Base-by-base conservation (phyloP, 2,329 filamentous ascomycete genomes). In the Paracoccidioides brasiliensis region DNA sequence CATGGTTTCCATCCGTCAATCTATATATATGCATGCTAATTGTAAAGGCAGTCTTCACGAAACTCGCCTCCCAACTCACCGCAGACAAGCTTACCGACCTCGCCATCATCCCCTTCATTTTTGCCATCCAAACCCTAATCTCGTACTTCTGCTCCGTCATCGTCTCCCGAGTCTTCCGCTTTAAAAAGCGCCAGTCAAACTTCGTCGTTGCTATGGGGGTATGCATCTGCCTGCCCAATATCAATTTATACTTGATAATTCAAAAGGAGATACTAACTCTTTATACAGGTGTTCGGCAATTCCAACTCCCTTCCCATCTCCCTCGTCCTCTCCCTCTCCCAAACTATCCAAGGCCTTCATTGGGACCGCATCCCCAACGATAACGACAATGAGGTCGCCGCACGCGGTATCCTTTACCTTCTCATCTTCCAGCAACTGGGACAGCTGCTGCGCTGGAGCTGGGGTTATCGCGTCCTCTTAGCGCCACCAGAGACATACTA, bases 281-380 rank as follows among this genome's bases (percentile, higher is more conserved):
- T 15, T 15, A 32, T 35, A 15, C 59, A 83, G 81, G 81, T 97
- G 51, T 98, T 98, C 69, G 93, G 91, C 64, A 98, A 98, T 70
- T 97, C 91, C 38, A 98, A 98, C 72, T 97, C 93, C 15, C 80
- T 98, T 22, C 93, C 93, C 0, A 97, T 98, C 59, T 98, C 93
- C 0, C 82, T 98, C 55, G 90, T 98, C 59, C 80, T 97, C 56
- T 96, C 91, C 7, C 79, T 98, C 9, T 94, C 91, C 12, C 87
- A 95, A 68, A 98, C 93, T 0, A 78, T 98, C 56, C 83, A 85
- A 64, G 93, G 93, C 5, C 78, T 98, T 37, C 91, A 97, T 69
- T 98, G 93, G 93, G 85, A 91, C 71, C 85, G 82, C 61, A 82
- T 97, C 52, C 87, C 88, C 0, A 86, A 88, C 54, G 93, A 98